Conservation (phyloP, 1,139 yeast species). For the Lodderomyces theae region DNA sequence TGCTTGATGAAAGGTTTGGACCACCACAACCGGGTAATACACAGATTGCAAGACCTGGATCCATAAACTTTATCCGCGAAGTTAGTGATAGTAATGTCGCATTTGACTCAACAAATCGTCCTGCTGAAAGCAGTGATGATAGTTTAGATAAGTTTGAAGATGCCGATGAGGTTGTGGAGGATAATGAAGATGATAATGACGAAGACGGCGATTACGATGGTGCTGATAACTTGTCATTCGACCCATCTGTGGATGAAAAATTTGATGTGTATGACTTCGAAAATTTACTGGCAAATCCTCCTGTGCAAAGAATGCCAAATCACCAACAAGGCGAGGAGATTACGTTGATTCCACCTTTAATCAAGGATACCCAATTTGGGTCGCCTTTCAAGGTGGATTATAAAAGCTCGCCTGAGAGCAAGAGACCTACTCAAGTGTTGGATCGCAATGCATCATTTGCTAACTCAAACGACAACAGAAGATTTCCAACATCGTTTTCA, state of each 20-base stretch:
- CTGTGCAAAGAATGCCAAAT: constrained; percentile 22
- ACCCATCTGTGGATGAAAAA: constrained; percentile 8
- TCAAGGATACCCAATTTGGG: constrained; percentile 23
- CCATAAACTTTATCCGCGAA: constrained; percentile 33
- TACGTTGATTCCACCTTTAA: constrained; percentile 15
- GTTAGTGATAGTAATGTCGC: constrained; percentile 25
- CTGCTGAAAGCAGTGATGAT: constrained; percentile 10
- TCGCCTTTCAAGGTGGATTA: constrained; percentile 34
- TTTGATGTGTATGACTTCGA: constrained; percentile 21
- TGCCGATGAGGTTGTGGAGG: constrained; percentile 7
- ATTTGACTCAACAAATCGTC: constrained; percentile 9
- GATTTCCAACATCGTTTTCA: constrained; percentile 1
- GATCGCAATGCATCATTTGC: neutral
- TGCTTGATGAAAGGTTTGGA: constrained; percentile 1
- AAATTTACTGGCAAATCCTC: constrained; percentile 27
- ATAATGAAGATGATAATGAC: constrained; percentile 8
- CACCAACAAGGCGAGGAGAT: constrained; percentile 32
- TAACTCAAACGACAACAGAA: neutral
- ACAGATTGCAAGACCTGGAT: constrained; percentile 9
- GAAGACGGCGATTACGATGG: constrained; percentile 13
- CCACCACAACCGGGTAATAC: neutral
- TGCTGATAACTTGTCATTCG: constrained; percentile 9
- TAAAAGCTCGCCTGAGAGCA: constrained; percentile 11
- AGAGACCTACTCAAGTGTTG: neutral
- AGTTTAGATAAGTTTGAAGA: constrained; percentile 14